These are phyloP conservation scores for Aspergillus incahuasiensis DNA, from an alignment of 495 filamentous ascomycete species.

Conservation along the genomic window DNA sequence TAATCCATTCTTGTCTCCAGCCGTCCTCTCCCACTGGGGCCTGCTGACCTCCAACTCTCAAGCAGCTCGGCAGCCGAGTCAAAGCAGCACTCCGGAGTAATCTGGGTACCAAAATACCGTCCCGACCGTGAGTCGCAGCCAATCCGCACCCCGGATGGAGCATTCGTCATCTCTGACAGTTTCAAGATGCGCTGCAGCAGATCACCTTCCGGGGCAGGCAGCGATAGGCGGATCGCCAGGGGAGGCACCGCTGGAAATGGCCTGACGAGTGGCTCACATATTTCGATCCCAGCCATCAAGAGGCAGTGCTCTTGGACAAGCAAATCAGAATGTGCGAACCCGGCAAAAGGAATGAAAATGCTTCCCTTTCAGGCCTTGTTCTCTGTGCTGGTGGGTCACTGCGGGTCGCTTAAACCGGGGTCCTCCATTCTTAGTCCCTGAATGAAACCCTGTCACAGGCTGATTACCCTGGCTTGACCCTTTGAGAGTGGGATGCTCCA, in stretches of 20 bases:
- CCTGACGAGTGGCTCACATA: neutral
- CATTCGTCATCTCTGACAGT: conserved; percentile 14
- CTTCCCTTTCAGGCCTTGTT: neutral
- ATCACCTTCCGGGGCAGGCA: conserved; percentile 8
- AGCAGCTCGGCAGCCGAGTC: neutral
- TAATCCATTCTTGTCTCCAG: too few species aligned
- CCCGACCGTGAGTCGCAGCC: neutral
- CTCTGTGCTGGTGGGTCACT: conserved; percentile 17
- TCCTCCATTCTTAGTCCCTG: conserved; percentile 16
- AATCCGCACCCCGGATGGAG: conserved; percentile 6
- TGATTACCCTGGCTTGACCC: neutral
- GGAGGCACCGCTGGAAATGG: neutral
- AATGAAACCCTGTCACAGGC: neutral
- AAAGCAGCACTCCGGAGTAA: neutral
- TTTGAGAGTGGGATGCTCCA: neutral
- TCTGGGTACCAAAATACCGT: neutral
- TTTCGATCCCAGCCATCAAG: neutral
- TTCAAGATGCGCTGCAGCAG: conserved; percentile 6
- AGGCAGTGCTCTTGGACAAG: neutral
- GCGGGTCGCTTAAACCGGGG: conserved; percentile 17
- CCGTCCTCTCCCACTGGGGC: too few species aligned
- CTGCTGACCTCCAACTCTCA: neutral
- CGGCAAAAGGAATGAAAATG: conserved; percentile 12
- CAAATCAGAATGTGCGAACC: conserved; percentile 1
- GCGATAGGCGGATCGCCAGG: conserved; percentile 10